phyloP scores from a whole-genome alignment of 2,329 filamentous ascomycete genomes.

The Diaporthe sp. region DNA sequence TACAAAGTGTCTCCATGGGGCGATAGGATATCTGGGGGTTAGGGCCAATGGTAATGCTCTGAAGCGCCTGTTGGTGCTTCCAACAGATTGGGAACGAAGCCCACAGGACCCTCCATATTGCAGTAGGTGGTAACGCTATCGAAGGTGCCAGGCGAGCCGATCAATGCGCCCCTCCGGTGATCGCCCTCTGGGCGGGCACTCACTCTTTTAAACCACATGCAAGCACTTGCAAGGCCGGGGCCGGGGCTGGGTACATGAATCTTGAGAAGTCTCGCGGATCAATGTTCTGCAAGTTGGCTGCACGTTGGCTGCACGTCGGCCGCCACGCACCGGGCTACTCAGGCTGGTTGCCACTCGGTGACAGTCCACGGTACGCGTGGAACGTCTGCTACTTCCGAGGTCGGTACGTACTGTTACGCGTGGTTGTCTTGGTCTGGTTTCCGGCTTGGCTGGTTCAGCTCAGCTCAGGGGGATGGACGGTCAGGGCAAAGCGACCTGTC shows the following conservation, averaged over 20 bases:
- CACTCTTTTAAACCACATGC: neutral
- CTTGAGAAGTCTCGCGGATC: neutral
- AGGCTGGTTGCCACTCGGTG: neutral
- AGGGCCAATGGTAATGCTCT: neutral
- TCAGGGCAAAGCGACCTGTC: conserved; percentile 24
- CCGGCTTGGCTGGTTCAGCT: neutral
- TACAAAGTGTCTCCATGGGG: neutral
- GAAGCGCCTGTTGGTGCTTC: conserved; percentile 27
- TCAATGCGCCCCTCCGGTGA: conserved; percentile 18
- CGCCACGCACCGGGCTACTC: neutral
- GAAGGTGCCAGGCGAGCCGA: conserved; percentile 12
- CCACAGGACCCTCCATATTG: conserved; percentile 31
- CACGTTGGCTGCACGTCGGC: neutral
- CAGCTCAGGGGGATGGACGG: conserved; percentile 6
- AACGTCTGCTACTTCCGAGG: neutral
- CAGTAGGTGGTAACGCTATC: conserved; percentile 24
- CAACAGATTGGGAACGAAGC: conserved; percentile 25
- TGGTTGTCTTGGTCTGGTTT: neutral
- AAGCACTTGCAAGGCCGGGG: neutral
- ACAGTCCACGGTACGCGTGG: neutral
- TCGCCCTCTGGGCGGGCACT: neutral
- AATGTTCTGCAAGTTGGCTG: neutral
- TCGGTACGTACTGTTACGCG: neutral
- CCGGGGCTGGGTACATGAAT: neutral
- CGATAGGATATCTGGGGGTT: neutral